These are phyloP conservation scores for Oryza meyeriana DNA, from an alignment of 176 grass and related monocot species.

Conservation along the genomic window DNA sequence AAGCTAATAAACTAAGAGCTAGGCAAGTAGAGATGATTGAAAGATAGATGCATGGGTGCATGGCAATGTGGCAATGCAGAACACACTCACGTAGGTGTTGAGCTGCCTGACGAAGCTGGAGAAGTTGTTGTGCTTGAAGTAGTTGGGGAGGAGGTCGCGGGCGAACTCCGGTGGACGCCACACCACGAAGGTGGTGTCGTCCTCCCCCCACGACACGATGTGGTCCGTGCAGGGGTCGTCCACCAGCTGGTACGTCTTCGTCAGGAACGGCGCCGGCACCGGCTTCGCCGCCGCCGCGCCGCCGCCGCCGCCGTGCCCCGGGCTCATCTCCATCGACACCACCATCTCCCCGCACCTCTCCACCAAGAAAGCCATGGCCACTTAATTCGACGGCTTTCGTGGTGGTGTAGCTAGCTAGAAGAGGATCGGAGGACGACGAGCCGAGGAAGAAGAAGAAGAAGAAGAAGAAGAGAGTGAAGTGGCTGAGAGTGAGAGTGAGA, in stretches of 20 bases:
- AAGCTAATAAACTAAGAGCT: not conserved
- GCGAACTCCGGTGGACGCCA: conserved; percentile 88
- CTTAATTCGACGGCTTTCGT: too few species aligned
- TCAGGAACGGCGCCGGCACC: conserved; percentile 89
- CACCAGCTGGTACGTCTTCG: conserved; percentile 95
- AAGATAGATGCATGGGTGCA: too few species aligned
- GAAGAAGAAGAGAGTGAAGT: not conserved
- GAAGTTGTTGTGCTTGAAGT: conserved; percentile 99
- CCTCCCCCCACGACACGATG: conserved; percentile 95
- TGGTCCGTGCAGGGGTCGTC: conserved; percentile 97
- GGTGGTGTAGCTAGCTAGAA: too few species aligned
- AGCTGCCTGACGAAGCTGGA: conserved; percentile 98
- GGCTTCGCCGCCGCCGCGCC: conserved; percentile 40
- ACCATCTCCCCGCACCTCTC: conserved; percentile 74
- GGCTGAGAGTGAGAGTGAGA: too few species aligned
- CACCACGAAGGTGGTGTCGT: conserved; percentile 89
- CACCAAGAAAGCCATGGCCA: conserved; percentile 61
- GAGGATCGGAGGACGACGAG: too few species aligned
- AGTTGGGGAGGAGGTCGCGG: conserved; percentile 87
- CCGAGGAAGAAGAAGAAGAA: too few species aligned
- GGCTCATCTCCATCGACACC: conserved; percentile 61
- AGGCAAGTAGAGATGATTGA: too few species aligned
- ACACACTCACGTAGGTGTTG: conserved; percentile 98
- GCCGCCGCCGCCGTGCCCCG: not conserved
- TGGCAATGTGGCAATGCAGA: not conserved